Conservation (phyloP, 2,329 filamentous ascomycete species). For the Neonectria hederae region DNA sequence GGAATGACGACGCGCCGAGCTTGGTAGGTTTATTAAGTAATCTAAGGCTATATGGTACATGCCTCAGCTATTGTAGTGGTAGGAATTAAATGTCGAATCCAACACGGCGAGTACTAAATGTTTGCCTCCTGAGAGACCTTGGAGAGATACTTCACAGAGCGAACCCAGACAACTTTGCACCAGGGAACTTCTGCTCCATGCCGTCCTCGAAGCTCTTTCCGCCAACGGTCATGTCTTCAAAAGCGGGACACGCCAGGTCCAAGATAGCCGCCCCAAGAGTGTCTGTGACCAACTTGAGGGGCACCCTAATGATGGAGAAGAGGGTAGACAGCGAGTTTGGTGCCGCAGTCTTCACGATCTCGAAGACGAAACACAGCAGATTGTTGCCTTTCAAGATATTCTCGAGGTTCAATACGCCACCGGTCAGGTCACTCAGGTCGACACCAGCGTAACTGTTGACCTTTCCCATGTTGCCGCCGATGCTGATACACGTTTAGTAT, state of each 20-base stretch:
- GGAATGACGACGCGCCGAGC: too few relatives aligned
- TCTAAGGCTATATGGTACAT: too few relatives aligned
- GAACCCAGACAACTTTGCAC: constrained; percentile 3
- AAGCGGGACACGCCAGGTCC: constrained; percentile 18
- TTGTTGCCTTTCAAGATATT: constrained; percentile 58
- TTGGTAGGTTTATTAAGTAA: too few relatives aligned
- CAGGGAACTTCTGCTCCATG: constrained; percentile 8
- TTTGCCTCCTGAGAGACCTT: too few relatives aligned
- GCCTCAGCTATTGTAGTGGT: too few relatives aligned
- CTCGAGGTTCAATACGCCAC: constrained; percentile 54
- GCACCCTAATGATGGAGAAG: constrained; percentile 13
- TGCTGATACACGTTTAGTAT: constrained; percentile 37
- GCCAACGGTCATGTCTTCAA: constrained; percentile 17
- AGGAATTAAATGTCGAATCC: too few relatives aligned
- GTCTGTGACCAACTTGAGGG: constrained; percentile 17
- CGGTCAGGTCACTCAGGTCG: constrained; percentile 53
- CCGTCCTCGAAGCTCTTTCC: constrained; percentile 16
- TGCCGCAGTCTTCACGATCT: constrained; percentile 48
- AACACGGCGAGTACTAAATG: too few relatives aligned
- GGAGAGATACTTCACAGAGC: background rate
- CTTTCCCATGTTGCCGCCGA: constrained; percentile 61
- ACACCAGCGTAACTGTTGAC: constrained; percentile 60
- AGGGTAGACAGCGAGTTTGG: constrained; percentile 21
- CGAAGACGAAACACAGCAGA: constrained; percentile 50
- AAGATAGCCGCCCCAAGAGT: constrained; percentile 9